Evolutionary conservation across 805 yeast species (phyloP), one percentile per base, ranked within the genome.

Genomic region (Metschnikowia proteae): DNA sequence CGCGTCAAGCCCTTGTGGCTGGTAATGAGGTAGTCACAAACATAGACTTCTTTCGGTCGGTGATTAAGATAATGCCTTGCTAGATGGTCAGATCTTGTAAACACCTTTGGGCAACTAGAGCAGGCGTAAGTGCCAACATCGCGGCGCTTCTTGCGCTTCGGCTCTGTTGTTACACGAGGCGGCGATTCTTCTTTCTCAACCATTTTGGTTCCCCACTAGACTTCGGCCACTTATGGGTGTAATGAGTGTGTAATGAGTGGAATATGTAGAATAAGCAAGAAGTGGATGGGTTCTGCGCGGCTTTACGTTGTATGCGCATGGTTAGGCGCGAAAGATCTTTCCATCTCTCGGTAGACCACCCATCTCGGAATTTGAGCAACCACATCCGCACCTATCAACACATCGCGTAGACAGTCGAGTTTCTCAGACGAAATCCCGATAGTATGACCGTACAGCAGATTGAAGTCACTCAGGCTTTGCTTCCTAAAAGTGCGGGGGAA

Each of bases 51-150:
- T 41, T 68, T 73, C 3, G 78, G 78, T 46, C 70, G 68, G 38
- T 83, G 88, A 59, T 83, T 83, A 44, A 83, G 68, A 57, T 80
- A 76, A 59, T 83, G 88, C 44, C 88, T 66, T 2, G 86, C 74
- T 11, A 83, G 61, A 64, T 83, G 88, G 57, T 83, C 88, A 1
- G 82, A 75, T 43, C 88, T 60, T 23, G 80, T 75, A 56, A 83
- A 83, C 17, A 70, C 66, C 58, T 83, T 83, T 34, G 66, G 70
- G 57, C 88, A 83, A 32, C 74, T 74, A 6, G 73, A 74, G 47
- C 60, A 66, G 33, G 75, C 74, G 57, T 83, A 80, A 7, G 60
- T 52, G 3, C 74, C 74, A 1, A 60, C 48, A 9, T 63, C 51
- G 22, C 60, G 49, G 29, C 47, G 36, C 40, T 55, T 55, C 30